phyloP scores from a whole-genome alignment of 352 stramenopile genomes.

The Phytophthora agathidicida region DNA sequence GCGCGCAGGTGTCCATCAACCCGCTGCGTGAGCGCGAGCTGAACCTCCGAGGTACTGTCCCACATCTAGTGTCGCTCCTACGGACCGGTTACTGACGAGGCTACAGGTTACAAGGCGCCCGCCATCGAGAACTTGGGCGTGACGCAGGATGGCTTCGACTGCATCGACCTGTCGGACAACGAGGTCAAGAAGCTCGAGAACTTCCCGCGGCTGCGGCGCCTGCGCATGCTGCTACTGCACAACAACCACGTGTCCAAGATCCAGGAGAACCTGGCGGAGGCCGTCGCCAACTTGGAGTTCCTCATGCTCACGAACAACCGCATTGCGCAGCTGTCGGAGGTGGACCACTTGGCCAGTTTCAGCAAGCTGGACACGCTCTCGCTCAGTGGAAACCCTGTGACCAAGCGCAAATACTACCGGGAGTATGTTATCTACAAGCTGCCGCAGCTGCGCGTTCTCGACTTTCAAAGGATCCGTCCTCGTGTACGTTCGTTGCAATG shows the following conservation, averaged over 20 bases:
- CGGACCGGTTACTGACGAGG: constrained; percentile 39
- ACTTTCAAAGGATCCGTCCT: constrained; percentile 86
- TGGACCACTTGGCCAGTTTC: constrained; percentile 83
- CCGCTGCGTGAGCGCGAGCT: constrained; percentile 92
- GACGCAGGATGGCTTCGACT: constrained; percentile 94
- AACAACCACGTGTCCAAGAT: constrained; percentile 94
- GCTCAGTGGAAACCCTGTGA: constrained; percentile 90
- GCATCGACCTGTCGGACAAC: constrained; percentile 95
- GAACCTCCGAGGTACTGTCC: constrained; percentile 84
- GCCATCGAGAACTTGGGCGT: constrained; percentile 94
- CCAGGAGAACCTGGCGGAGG: constrained; percentile 71
- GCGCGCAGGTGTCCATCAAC: constrained; percentile 91
- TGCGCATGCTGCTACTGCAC: constrained; percentile 92
- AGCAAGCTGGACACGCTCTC: constrained; percentile 86
- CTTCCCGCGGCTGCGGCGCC: constrained; percentile 87
- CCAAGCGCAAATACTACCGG: constrained; percentile 91
- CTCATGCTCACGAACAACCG: constrained; percentile 93
- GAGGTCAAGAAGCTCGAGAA: constrained; percentile 96
- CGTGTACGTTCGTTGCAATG: constrained; percentile 45
- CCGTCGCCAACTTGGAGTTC: constrained; percentile 86
- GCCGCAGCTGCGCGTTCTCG: constrained; percentile 85
- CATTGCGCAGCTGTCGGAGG: constrained; percentile 79
- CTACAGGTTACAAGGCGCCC: constrained; percentile 88
- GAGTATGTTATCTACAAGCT: constrained; percentile 93
- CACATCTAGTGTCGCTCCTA: neutral